These are phyloP conservation scores for Oryza nivara DNA, from an alignment of 176 grass and related monocot genomes.

Conservation along the genomic window DNA sequence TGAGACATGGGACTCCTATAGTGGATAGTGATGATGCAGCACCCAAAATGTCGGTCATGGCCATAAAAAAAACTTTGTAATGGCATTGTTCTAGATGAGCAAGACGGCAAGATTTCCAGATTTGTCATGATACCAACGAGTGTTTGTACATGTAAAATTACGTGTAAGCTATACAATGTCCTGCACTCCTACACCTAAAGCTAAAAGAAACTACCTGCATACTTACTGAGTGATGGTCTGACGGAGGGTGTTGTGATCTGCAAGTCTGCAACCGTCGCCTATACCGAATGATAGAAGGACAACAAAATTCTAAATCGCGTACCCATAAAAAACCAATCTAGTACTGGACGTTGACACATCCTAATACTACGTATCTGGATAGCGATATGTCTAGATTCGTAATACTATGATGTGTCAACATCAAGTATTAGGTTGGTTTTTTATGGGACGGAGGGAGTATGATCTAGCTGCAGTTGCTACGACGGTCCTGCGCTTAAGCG, in stretches of 20 bases:
- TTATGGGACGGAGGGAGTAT: not conserved
- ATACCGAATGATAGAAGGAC: not conserved
- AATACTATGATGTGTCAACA: too few species aligned
- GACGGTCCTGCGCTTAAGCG: not conserved
- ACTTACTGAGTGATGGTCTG: not conserved
- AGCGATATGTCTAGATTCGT: too few species aligned
- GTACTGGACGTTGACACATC: too few species aligned
- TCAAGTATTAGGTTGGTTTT: too few species aligned
- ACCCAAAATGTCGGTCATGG: not conserved
- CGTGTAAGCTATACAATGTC: not conserved
- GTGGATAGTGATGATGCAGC: not conserved
- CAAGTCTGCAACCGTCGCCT: not conserved
- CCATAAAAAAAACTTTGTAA: too few species aligned
- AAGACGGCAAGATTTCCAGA: not conserved
- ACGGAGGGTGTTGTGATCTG: conserved; percentile 1
- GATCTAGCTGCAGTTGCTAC: not conserved
- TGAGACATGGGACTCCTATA: not conserved
- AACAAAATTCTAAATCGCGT: not conserved
- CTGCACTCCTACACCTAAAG: not conserved
- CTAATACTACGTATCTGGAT: too few species aligned
- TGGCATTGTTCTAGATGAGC: not conserved
- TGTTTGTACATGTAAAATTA: not conserved
- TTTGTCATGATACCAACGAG: not conserved
- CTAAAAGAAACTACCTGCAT: not conserved
- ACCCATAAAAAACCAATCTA: too few species aligned